Conservation (phyloP, 495 filamentous ascomycete species). For the Geopyxis carbonaria region DNA sequence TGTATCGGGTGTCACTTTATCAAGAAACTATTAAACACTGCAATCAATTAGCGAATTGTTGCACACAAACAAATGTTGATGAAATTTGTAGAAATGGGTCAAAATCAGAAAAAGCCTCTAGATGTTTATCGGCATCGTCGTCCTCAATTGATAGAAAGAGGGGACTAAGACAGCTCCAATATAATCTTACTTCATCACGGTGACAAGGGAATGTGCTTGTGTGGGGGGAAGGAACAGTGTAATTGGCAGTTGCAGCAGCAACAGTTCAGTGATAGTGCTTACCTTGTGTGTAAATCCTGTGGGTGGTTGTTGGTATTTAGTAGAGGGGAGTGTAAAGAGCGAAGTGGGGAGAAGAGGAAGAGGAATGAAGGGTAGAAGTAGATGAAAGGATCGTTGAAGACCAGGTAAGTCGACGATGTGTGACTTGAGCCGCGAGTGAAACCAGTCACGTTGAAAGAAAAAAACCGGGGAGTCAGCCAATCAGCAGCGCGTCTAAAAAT, state of each 20-base stretch:
- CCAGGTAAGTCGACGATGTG: too few species aligned
- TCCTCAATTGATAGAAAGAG: conserved; percentile 10
- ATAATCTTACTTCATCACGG: conserved; percentile 45
- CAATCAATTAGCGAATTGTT: conserved; percentile 1
- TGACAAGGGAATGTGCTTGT: conserved; percentile 7
- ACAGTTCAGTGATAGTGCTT: conserved; percentile 9
- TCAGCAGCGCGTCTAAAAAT: too few species aligned
- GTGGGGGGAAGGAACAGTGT: neutral
- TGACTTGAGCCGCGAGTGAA: too few species aligned
- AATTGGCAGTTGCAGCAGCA: too few species aligned
- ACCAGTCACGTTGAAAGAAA: too few species aligned
- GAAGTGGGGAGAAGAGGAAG: conserved; percentile 9
- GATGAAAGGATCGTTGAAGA: too few species aligned
- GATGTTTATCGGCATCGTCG: conserved; percentile 35
- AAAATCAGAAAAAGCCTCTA: conserved; percentile 24
- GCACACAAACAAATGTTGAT: conserved; percentile 6
- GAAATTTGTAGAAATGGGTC: conserved; percentile 3
- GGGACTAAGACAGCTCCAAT: conserved; percentile 97
- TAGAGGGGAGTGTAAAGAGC: conserved; percentile 1
- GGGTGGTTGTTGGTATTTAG: conserved; percentile 3
- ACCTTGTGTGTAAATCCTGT: conserved; percentile 7
- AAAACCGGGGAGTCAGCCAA: too few species aligned
- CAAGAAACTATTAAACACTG: conserved; percentile 7
- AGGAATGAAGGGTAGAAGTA: conserved; percentile 3
- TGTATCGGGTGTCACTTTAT: conserved; percentile 5